Evolutionary conservation across 108 stramenopile genomes (phyloP), one percentile per base, ranked within the genome.

Genomic region (Schizochytrium sp.): DNA sequence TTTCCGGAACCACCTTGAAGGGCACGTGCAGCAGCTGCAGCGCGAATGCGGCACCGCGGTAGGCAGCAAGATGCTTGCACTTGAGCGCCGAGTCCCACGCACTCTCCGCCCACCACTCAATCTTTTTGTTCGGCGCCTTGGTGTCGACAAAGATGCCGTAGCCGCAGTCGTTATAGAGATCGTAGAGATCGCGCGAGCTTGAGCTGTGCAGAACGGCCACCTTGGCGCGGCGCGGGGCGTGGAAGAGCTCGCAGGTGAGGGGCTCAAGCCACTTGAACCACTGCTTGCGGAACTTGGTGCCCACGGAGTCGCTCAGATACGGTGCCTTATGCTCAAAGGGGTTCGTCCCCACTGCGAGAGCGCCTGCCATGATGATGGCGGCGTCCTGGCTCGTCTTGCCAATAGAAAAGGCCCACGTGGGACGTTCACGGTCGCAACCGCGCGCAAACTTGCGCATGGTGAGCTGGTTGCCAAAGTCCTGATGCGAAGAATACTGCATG

Each of bases 371-470:
- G 59, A 88, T 59, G 41, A 60, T 29, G 28, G 23, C 87, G 25
- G 87, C 57, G 59, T 88, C 87, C 28, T 21, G 58, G 5, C 14
- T 16, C 41, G 58, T 60, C 10, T 60, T n/a, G 29, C 58, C 57
- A 18, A 44, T 44, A 23, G 87, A 58, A 28, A 88, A 88, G 59
- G 87, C 59, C 87, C 87, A 88, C 58, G 87, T 88, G 19, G 87
- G 87, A 18, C 41, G 29, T 2, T 58, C 59, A 8, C 59, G 16
- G 59, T 88, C 87, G 87, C 28, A 34, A 5, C 87, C 87, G 59
- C 87, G 87, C 29, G 87, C 87, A 28, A n/a, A 88, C 59, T 88
- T 88, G 59, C 87, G 87, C 58, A 88, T 88, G 12, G 59, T 88
- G 23, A 88, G 29, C 43, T 88, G 87, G 87, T 88, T 88, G 28